These are phyloP conservation scores for Colletotrichum melonis DNA, from an alignment of 2,329 filamentous ascomycete genomes.

Conservation along the genomic window DNA sequence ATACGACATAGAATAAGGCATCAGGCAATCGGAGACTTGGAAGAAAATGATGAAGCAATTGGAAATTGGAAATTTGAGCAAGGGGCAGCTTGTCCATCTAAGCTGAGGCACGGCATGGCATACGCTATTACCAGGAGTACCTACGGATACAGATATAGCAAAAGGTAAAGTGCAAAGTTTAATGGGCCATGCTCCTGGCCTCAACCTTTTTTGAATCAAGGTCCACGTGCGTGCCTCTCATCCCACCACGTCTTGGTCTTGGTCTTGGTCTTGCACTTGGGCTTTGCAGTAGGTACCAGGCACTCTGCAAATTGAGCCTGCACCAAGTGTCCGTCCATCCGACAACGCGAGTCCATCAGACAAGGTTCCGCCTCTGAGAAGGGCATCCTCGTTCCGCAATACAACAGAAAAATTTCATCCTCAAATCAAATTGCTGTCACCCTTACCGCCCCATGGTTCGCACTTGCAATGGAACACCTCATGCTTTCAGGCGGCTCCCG, in stretches of 20 bases:
- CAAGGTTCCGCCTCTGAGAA: conserved; percentile 13
- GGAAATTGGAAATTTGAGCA: neutral
- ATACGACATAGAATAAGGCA: neutral
- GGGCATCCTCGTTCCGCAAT: conserved; percentile 11
- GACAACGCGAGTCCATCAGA: neutral
- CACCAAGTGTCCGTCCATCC: neutral
- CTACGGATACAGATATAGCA: neutral
- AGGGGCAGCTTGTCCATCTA: neutral
- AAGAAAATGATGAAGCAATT: neutral
- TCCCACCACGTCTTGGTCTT: neutral
- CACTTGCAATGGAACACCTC: neutral
- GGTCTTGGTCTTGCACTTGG: too few relatives aligned
- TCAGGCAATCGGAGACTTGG: neutral
- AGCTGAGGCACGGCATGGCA: neutral
- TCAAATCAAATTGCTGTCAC: neutral
- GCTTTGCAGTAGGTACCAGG: neutral
- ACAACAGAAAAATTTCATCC: neutral
- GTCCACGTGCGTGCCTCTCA: neutral
- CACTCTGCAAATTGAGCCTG: neutral
- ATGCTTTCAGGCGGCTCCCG: neutral
- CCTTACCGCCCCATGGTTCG: neutral
- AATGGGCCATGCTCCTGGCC: conserved; percentile 7
- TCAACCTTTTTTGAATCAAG: neutral
- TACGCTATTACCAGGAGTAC: too few relatives aligned
- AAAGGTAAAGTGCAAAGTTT: conserved; percentile 11